phyloP scores from a whole-genome alignment of 31 red algal genomes.

The Asparagopsis taxiformis region DNA sequence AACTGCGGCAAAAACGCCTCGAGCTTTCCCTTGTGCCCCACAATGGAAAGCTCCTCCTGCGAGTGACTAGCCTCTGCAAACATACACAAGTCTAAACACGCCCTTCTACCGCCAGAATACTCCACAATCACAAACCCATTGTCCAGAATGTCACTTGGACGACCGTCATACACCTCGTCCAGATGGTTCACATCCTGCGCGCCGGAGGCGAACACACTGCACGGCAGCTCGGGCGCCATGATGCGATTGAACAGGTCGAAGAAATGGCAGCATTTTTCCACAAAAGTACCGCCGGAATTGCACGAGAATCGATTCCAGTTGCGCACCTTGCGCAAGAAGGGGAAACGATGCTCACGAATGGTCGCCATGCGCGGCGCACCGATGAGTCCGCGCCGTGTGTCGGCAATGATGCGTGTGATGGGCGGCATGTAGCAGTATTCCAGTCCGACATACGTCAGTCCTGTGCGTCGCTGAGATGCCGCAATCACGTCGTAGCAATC shows the following conservation, averaged over 20 bases:
- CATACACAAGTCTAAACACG: constrained; percentile 83
- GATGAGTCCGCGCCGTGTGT: constrained; percentile 31
- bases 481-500: constrained; percentile 54
- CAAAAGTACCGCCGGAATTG: constrained; percentile 75
- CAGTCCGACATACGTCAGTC: constrained; percentile 61
- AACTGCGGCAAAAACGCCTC: constrained; percentile 75
- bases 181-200: constrained; percentile 81
- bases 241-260: constrained; percentile 83
- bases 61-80: constrained; percentile 76
- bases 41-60: constrained; percentile 76
- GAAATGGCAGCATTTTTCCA: constrained; percentile 91
- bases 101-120: constrained; percentile 49
- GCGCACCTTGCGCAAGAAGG: constrained; percentile 74
- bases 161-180: constrained; percentile 58
- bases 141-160: constrained; percentile 69
- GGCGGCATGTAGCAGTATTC: constrained; percentile 93
- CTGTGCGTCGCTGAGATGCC: constrained; percentile 26
- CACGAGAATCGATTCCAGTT: constrained; percentile 79
- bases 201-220: constrained; percentile 56
- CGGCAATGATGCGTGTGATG: constrained; percentile 39
- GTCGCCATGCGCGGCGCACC: constrained; percentile 60
- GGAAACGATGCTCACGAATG: constrained; percentile 87
- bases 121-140: constrained; percentile 80
- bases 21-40: constrained; percentile 64
- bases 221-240: constrained; percentile 31